Evolutionary conservation across 495 filamentous ascomycete species (phyloP), one percentile per base, ranked within the genome.

Genomic region (Trichoderma orchidacearum): DNA sequence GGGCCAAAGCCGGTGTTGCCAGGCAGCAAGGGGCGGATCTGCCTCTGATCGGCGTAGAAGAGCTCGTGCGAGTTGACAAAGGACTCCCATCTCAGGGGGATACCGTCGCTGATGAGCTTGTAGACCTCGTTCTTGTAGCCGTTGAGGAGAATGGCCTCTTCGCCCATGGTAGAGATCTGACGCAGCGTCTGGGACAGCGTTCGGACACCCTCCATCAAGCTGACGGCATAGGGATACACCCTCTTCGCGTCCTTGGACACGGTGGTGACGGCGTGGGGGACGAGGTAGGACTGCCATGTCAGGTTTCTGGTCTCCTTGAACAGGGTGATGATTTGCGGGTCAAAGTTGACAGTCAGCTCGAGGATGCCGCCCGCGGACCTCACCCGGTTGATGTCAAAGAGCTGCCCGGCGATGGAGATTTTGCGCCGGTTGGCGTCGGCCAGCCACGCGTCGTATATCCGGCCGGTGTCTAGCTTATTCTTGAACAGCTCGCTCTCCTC

Each of bases 301-400:
- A 99, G 77, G 63, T 97, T 97, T 27, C 93, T 83, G n/a, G 95
- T 94, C 72, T 99, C 93, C 65, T 99, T 99, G 77, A 97, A 99
- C 30, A 99, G 71, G 0, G 90, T 88, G 67, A 97, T 99, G 58
- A 97, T 86, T 64, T 97, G 92, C 8, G 87, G 83, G 69, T 99
- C 91, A 58, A 99, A 99, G 68, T 97, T 99, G 64, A 99, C 89
- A 4, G 78, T 80, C 15, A 99, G 78, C 68, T 97, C 91, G 32
- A 95, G 68, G 8, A 78, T 78, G 65, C 96, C 93, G 57, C 89
- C 90, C 4, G 87, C 84, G 3, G 90, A 85, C 50, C 93, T 83
- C 60, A 95, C 92, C 62, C 84, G 85, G 53, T 77, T 83, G 62
- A 99, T 90, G 60, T 84, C 85, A 72, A 99, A 99, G 5, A 99